phyloP scores from a whole-genome alignment of 257 asterid genomes.

The Petunia secreta region DNA sequence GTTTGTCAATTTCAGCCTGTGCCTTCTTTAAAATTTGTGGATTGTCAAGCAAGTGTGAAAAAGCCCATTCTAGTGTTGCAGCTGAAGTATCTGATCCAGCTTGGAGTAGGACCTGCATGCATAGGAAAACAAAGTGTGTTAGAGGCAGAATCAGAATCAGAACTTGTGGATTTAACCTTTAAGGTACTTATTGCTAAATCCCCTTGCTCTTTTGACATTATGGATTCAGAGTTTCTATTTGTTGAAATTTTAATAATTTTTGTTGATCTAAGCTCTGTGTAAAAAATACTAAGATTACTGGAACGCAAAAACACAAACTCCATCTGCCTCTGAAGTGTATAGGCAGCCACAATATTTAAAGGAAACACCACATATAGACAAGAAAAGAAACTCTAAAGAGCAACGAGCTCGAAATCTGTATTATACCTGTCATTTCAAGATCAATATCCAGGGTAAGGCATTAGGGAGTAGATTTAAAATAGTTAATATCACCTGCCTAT shows the following conservation, averaged over 20 bases:
- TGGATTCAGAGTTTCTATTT: too few species aligned
- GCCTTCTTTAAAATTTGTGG: constrained; percentile 38
- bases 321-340: not conserved
- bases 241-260: too few species aligned
- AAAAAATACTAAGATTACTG: too few species aligned
- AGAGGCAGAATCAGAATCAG: too few species aligned
- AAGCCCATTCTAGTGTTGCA: constrained; percentile 42
- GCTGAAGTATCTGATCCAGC: constrained; percentile 49
- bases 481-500: not conserved
- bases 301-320: too few species aligned
- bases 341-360: not conserved
- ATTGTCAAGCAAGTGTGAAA: constrained; percentile 32
- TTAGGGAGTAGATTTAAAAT: not conserved
- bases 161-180: too few species aligned
- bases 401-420: constrained; percentile 1
- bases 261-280: too few species aligned
- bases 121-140: not conserved
- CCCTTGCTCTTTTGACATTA: too few species aligned
- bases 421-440: constrained; percentile 8
- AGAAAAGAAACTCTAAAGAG: not conserved
- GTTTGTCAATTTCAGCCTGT: constrained; percentile 35
- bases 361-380: constrained; percentile 5
- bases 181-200: too few species aligned
- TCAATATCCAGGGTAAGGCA: not conserved
- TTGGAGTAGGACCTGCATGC: constrained; percentile 41